A percentile compares a stretch with the other conserved stretches of the same genome.
Evolutionary conservation across 495 filamentous ascomycete species (phyloP).

Genomic region (Hypoxylon lenormandii): DNA sequence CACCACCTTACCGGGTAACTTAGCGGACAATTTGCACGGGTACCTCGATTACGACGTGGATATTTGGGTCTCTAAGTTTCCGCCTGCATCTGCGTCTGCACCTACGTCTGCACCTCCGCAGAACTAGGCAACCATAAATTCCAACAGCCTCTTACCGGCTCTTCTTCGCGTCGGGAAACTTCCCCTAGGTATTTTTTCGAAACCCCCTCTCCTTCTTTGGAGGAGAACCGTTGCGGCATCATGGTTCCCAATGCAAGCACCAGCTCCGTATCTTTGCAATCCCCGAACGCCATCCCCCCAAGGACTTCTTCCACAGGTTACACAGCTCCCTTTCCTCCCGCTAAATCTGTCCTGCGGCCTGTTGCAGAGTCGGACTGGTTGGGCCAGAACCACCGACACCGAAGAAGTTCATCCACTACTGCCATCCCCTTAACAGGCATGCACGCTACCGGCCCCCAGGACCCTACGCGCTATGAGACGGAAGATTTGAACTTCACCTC

Average conservation of each 20-base stretch:
- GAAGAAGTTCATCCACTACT: constrained; percentile 51
- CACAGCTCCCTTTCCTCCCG: constrained; percentile 51
- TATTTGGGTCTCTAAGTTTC: constrained; percentile 1
- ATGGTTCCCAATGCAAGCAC: constrained; percentile 36
- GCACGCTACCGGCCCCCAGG: constrained; percentile 50
- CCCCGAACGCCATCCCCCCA: constrained; percentile 77
- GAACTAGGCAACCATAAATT: constrained; percentile 34
- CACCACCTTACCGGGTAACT: not conserved
- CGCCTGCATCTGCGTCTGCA: constrained; percentile 1
- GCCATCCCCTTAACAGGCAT: constrained; percentile 52
- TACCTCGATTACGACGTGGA: not conserved
- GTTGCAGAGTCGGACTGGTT: constrained; percentile 71
- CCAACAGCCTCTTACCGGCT: not conserved
- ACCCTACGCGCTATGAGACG: constrained; percentile 61
- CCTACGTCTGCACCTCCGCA: not conserved
- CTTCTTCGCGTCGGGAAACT: not conserved
- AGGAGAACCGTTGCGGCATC: constrained; percentile 7
- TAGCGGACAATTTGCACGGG: too few species aligned
- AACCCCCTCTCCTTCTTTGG: not conserved
- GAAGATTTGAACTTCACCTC: constrained; percentile 59
- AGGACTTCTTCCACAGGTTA: constrained; percentile 74
- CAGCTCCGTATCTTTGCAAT: constrained; percentile 59
- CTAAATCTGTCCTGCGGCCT: constrained; percentile 64
- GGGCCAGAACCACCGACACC: constrained; percentile 49
- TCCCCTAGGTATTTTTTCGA: not conserved